phyloP scores from a whole-genome alignment of 495 filamentous ascomycete species.

The Cercophora samala region DNA sequence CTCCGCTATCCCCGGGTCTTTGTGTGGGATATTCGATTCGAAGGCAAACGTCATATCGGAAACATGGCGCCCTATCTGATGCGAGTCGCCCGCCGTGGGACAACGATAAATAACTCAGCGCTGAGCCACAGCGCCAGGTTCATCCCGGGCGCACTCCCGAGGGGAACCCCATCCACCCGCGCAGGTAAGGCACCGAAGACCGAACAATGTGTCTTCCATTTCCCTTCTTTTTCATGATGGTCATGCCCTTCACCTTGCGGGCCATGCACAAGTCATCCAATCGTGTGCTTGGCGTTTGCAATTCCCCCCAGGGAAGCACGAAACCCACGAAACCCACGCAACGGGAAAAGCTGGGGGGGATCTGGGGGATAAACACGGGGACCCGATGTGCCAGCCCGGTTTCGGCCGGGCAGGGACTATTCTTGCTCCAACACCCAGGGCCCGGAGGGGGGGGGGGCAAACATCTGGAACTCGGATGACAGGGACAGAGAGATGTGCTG shows the following conservation, averaged over 20 bases:
- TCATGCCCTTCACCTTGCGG: not conserved
- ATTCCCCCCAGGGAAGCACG: no score
- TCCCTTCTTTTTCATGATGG: not conserved
- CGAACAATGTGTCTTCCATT: constrained; percentile 1
- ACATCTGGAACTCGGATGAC: constrained; percentile 17
- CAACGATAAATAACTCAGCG: constrained; percentile 18
- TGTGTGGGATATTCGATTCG: not conserved
- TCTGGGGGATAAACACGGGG: not conserved
- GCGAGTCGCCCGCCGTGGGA: constrained; percentile 20
- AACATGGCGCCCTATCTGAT: constrained; percentile 21
- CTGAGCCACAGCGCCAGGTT: constrained; percentile 14
- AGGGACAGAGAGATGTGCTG: constrained; percentile 18
- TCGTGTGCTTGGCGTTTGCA: not conserved
- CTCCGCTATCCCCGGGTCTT: constrained; percentile 4
- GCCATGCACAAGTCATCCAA: not conserved
- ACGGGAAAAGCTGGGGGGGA: not conserved
- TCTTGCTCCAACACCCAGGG: not conserved
- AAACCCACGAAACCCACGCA: constrained; percentile 1
- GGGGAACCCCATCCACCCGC: constrained; percentile 4
- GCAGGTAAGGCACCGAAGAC: constrained; percentile 13
- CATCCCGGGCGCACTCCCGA: not conserved
- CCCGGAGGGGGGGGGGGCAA: constrained; percentile 1
- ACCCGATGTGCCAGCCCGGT: constrained; percentile 15
- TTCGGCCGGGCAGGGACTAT: constrained; percentile 18
- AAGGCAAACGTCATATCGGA: not conserved